Percentiles rank a stretch among this genome's conserved stretches.
These are phyloP conservation scores for Coprinellus micaceus DNA, from an alignment of 768 basidiomycete genomes.

Conservation along the genomic window DNA sequence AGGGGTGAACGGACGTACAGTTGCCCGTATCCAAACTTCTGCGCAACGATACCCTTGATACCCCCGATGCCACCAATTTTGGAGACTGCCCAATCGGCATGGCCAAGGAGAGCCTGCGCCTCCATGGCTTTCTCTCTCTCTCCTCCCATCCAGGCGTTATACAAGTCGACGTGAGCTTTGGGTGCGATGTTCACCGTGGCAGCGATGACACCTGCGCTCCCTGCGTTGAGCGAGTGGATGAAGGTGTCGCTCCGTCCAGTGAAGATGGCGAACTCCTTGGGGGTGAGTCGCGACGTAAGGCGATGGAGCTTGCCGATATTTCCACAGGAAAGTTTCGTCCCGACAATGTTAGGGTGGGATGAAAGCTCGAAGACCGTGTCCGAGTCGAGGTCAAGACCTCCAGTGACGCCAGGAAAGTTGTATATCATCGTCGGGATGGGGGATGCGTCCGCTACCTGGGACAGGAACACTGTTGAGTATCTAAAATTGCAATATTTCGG, in stretches of 20 bases:
- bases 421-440: slow-evolving; percentile 77
- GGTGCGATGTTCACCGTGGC: slow-evolving; percentile 61
- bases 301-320: slow-evolving; percentile 82
- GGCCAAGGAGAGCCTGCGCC: slow-evolving; percentile 57
- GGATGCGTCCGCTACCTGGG: slow-evolving; percentile 61
- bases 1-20: slow-evolving; percentile 47
- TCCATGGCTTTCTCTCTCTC: slow-evolving; percentile 56
- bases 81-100: slow-evolving; percentile 62
- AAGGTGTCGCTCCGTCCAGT: slow-evolving; percentile 74
- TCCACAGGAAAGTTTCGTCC: slow-evolving; percentile 81
- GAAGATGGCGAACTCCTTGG: slow-evolving; percentile 62
- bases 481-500: neutral
- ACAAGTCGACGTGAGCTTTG: slow-evolving; percentile 51
- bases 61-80: slow-evolving; percentile 67
- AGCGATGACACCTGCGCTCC: slow-evolving; percentile 63
- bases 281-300: slow-evolving; percentile 54
- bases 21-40: slow-evolving; percentile 62
- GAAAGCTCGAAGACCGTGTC: slow-evolving; percentile 68
- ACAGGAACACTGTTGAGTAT: neutral
- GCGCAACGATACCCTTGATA: slow-evolving; percentile 59
- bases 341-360: slow-evolving; percentile 80
- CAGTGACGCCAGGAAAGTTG: slow-evolving; percentile 80
- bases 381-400: slow-evolving; percentile 82
- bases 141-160: slow-evolving; percentile 47
- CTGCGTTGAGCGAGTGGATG: slow-evolving; percentile 55